Base-by-base conservation (phyloP, 352 stramenopile genomes). In the Globisporangium iwayamae region DNA sequence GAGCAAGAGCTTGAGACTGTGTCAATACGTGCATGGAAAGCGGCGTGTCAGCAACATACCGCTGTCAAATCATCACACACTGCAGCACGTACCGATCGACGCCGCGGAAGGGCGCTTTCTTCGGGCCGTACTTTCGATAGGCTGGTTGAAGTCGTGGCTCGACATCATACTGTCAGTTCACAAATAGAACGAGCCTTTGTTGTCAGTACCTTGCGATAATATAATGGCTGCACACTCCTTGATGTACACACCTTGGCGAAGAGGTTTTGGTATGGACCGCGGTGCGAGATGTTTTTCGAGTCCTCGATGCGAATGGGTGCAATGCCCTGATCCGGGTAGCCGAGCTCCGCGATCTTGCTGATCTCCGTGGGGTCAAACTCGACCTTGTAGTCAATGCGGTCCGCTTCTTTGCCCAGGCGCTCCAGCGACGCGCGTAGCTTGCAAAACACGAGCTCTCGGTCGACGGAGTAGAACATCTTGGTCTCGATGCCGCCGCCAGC, bases 401-500 rank as follows among this genome's bases (percentile, higher is more conserved):
- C 83, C 18, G 80, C 83, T 60, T 91, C 83, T 54, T 89, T 89
- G 56, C 74, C 68, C 18, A 92, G 56, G 9, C 83, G 76, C 56
- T 89, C 79, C 28, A 89, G 68, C 57, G 79, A 86, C 53, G 79
- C 81, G 32, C 83, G 81, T 48, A 92, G 67, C 66, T 92, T 92
- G 68, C 83, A 92, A 65, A 92, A 90, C 28, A 92, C 83, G 38
- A 83, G 72, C 18, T 86, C 78, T 56, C 81, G 79, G 52, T 85
- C 74, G 3, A 71, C 62, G 16, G 83, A 88, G 75, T 92, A 90
- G 48, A 90, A 92, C 79, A 92, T 90, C 67, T 90, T 90, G 74
- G 83, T 92, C 73, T 92, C 83, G 18, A 92, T 87, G 60, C 83
- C 83, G 34, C 79, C 83, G 36, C 71, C 71, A 25, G 81, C 83